Evolutionary conservation across 208 protist species (phyloP).

Genomic region (Herpetomonas samuelpessoai): DNA sequence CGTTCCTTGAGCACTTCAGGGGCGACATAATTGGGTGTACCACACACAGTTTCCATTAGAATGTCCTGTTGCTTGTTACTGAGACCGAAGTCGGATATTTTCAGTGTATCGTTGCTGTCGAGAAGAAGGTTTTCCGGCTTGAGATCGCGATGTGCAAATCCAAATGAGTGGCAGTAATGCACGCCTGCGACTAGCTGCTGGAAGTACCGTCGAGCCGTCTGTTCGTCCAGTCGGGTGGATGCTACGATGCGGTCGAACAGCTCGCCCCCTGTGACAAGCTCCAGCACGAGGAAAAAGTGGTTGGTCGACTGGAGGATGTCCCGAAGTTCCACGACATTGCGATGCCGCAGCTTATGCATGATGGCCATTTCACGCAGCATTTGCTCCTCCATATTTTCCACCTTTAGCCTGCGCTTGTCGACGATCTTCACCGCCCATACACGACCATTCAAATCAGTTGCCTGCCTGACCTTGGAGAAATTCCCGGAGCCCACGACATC

Average conservation of each 20-base stretch:
- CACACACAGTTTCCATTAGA: slow-evolving; percentile 89
- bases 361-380: slow-evolving; percentile 59
- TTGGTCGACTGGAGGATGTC: slow-evolving; percentile 83
- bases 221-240: slow-evolving; percentile 84
- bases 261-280: slow-evolving; percentile 92
- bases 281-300: slow-evolving; percentile 90
- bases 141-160: slow-evolving; percentile 89
- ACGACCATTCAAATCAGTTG: slow-evolving; percentile 26
- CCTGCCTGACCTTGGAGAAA: slow-evolving; percentile 54
- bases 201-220: slow-evolving; percentile 90
- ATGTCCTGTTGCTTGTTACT: slow-evolving; percentile 77
- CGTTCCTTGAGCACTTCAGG: slow-evolving; percentile 93
- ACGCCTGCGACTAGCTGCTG: slow-evolving; percentile 95
- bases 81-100: slow-evolving; percentile 94
- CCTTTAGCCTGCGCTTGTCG: slow-evolving; percentile 40
- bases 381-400: slow-evolving; percentile 64
- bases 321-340: slow-evolving; percentile 46
- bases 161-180: slow-evolving; percentile 90
- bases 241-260: slow-evolving; percentile 91
- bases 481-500: slow-evolving; percentile 54
- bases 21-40: slow-evolving; percentile 91
- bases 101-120: slow-evolving; percentile 69
- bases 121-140: slow-evolving; percentile 93
- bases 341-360: slow-evolving; percentile 48
- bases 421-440: slow-evolving; percentile 63